These are phyloP conservation scores for Colletotrichum cuscutae DNA, from an alignment of 2,329 filamentous ascomycete species.

Conservation along the genomic window DNA sequence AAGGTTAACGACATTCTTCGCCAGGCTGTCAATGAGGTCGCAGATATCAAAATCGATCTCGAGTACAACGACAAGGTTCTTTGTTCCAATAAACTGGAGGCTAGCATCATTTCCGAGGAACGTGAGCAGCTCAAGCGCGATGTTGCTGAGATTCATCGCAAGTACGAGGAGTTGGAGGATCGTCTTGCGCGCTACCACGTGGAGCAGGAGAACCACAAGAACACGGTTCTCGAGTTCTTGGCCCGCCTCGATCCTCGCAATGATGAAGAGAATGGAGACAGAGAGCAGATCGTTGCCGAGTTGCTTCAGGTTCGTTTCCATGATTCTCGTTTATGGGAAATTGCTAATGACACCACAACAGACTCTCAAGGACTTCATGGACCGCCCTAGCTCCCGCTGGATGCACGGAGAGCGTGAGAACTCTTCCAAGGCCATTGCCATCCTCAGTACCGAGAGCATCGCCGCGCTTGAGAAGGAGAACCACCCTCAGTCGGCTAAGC, in stretches of 20 bases:
- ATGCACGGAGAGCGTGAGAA: slow-evolving; percentile 14
- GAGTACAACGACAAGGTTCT: slow-evolving; percentile 44
- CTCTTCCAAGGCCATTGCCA: slow-evolving; percentile 15
- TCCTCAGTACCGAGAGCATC: slow-evolving; percentile 25
- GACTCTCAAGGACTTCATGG: slow-evolving; percentile 22
- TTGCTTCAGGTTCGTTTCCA: slow-evolving; percentile 19
- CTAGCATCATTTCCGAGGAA: slow-evolving; percentile 29
- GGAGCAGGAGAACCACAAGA: slow-evolving; percentile 34
- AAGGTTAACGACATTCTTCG: slow-evolving; percentile 41
- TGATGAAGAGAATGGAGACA: slow-evolving; percentile 30
- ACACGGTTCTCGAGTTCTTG: slow-evolving; percentile 28
- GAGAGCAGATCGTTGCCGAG: slow-evolving; percentile 42
- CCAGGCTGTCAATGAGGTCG: slow-evolving; percentile 34
- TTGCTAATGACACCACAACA: slow-evolving; percentile 1
- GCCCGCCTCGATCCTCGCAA: slow-evolving; percentile 28
- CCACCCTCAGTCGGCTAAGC: neutral
- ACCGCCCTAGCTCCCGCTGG: slow-evolving; percentile 24
- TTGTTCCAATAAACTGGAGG: slow-evolving; percentile 34
- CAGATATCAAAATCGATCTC: slow-evolving; percentile 44
- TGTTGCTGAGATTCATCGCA: slow-evolving; percentile 40
- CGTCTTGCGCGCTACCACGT: slow-evolving; percentile 34
- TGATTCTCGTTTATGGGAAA: neutral
- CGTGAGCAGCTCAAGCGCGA: slow-evolving; percentile 32
- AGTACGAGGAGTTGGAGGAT: slow-evolving; percentile 36
- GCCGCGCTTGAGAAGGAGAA: slow-evolving; percentile 28